Conservation (phyloP, 768 basidiomycete genomes). For the Russula dissimulans region DNA sequence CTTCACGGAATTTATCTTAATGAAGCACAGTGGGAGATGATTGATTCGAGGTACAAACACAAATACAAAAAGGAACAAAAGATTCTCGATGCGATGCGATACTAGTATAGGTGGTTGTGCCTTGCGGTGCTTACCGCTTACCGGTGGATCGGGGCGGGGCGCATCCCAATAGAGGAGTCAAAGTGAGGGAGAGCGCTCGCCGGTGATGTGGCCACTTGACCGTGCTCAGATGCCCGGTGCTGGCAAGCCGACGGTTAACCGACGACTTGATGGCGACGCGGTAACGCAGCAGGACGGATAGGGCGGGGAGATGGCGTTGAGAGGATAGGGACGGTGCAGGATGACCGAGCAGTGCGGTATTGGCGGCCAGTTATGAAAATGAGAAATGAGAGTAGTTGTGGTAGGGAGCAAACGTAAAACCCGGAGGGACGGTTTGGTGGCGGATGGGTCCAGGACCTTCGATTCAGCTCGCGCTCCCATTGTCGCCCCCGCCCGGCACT, state of each 20-base stretch:
- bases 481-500: slow-evolving; percentile 10
- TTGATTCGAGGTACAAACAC: background rate
- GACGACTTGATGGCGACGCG: background rate
- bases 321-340: background rate
- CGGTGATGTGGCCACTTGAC: background rate
- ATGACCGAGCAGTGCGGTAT: background rate
- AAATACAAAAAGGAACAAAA: slow-evolving; percentile 15
- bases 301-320: background rate
- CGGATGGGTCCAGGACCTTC: slow-evolving; percentile 3
- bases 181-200: background rate
- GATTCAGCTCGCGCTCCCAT: slow-evolving; percentile 14
- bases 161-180: background rate
- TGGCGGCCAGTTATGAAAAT: slow-evolving; percentile 1
- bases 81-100: background rate
- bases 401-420: slow-evolving; percentile 5
- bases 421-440: slow-evolving; percentile 13
- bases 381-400: background rate
- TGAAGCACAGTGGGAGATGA: too few species aligned
- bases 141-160: background rate
- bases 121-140: background rate
- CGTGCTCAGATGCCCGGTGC: background rate
- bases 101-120: slow-evolving; percentile 1
- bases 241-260: slow-evolving; percentile 12
- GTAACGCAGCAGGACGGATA: background rate
- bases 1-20: too few species aligned